Percentiles rank a stretch among this genome's conserved stretches.
Evolutionary conservation across 352 stramenopile genomes (phyloP).

Genomic region (Pythium sukuiense): DNA sequence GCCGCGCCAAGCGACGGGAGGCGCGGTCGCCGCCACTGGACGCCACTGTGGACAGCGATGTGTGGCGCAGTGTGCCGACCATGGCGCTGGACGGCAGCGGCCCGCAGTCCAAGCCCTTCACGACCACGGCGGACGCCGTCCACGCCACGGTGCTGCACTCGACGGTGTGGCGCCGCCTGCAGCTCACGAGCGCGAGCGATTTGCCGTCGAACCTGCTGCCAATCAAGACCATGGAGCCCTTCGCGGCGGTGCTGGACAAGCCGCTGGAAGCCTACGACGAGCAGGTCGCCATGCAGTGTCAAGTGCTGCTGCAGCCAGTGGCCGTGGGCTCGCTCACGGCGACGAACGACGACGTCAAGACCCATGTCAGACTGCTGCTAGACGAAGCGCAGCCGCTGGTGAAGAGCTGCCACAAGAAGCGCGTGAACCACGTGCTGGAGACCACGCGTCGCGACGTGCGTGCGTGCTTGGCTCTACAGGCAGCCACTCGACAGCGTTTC

Average conservation of each 20-base stretch:
- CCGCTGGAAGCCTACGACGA: slow-evolving; percentile 45
- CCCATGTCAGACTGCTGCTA: slow-evolving; percentile 36
- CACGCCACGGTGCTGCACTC: slow-evolving; percentile 51
- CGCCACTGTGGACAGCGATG: neutral
- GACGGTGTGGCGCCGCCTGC: slow-evolving; percentile 60
- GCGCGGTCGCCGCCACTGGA: slow-evolving; percentile 32
- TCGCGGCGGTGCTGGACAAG: slow-evolving; percentile 35
- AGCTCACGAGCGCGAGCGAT: slow-evolving; percentile 19
- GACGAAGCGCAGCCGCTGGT: slow-evolving; percentile 35
- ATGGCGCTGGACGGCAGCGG: slow-evolving; percentile 19
- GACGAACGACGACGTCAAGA: slow-evolving; percentile 28
- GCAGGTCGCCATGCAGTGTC: slow-evolving; percentile 22
- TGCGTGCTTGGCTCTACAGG: slow-evolving; percentile 20
- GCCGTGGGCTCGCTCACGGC: neutral
- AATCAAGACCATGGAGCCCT: slow-evolving; percentile 27
- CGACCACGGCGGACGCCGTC: slow-evolving; percentile 39
- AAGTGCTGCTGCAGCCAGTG: slow-evolving; percentile 22
- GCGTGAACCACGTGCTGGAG: slow-evolving; percentile 22
- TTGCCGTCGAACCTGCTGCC: slow-evolving; percentile 45
- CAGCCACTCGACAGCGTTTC: neutral
- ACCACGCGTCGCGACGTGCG: slow-evolving; percentile 23
- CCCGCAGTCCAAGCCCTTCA: slow-evolving; percentile 30
- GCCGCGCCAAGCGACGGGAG: slow-evolving; percentile 45
- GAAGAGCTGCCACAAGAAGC: slow-evolving; percentile 15
- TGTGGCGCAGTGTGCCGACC: slow-evolving; percentile 11